Base-by-base conservation (phyloP, 306 rosid species). In the Cicer cuneatum region DNA sequence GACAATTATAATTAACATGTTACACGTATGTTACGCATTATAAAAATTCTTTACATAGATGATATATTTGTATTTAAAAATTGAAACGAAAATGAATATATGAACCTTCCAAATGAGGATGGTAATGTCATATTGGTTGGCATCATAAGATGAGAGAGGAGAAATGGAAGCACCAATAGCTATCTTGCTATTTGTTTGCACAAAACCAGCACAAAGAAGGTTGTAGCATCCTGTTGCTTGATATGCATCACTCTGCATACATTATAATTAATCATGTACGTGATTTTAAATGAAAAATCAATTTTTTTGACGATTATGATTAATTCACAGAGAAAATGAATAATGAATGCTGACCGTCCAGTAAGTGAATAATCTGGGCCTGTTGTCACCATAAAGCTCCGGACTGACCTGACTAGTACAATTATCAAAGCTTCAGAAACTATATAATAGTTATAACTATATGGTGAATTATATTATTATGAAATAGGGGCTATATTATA, bases 361-460 rank as follows among this genome's bases (percentile, higher is more conserved):
- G 16, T 94, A 94, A 19, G 96, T 94, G 85, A 94, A 94, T 76
- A 94, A 82, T 90, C 99, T 82, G 1, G 99, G 99, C 6, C 93
- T 85, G 92, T 78, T 90, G 96, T 94, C 99, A 83, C 97, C 97
- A 83, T 94, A 94, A 69, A 94, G 96, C 96, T 90, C 97, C 95
- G 99, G 99, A 94, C 99, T 94, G 90, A 90, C 99, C 99, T 94
- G 97, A 90, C 97, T 94, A 90, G 97, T 91, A 80, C 81, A 92
- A 94, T 39, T 77, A 90, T 90, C 86, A 85, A 87, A 86, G 80
- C 92, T 83, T 93, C 72, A 88, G 82, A 69, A 8, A 79, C 71
- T 59, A 29, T 3, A 29, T 4, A 29, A 29, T 4, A 29, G 5
- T 29, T 29, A 29, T 0, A 29, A 29, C 5, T 29, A 29, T 29